Percentiles rank a stretch among this genome's conserved stretches.
These are phyloP conservation scores for rapeseed (Brassica napus) DNA, from an alignment of 345 rosid genomes.

Conservation along the genomic window Da-Ae NC_063450.1:41599001-41599500, in stretches of 20 bases:
- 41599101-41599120: conserved; percentile 84
- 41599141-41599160: conserved; percentile 84
- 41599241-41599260: background rate
- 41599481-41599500: background rate
- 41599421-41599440: conserved; percentile 36
- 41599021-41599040: background rate
- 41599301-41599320: conserved; percentile 48
- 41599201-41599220: background rate
- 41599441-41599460: conserved; percentile 73
- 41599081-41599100: conserved; percentile 74
- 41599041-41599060: conserved; percentile 81
- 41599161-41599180: conserved; percentile 80
- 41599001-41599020: background rate
- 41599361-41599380: conserved; percentile 85
- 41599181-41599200: conserved; percentile 50
- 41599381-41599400: conserved; percentile 95
- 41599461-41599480: conserved; percentile 43
- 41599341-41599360: conserved; percentile 80
- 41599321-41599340: conserved; percentile 89
- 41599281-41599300: background rate
- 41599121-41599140: conserved; percentile 93
- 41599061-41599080: conserved; percentile 62
- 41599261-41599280: background rate
- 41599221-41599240: background rate
- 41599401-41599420: conserved; percentile 81